phyloP scores from a whole-genome alignment of 169 alveolate genomes.

The Plasmodium reichenowi region DNA sequence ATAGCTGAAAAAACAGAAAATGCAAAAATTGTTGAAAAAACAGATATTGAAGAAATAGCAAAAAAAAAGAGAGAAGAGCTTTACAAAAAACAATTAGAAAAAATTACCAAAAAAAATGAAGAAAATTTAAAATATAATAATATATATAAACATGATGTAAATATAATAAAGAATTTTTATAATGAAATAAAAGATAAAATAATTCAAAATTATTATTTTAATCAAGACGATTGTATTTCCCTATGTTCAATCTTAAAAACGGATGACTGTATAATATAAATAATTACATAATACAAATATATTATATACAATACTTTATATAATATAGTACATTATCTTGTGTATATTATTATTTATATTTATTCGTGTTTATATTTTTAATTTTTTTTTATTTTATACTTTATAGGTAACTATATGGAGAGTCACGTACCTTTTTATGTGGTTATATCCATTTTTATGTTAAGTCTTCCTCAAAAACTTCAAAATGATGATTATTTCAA shows the following conservation, averaged over 20 bases:
- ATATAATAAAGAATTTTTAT: slow-evolving; percentile 35
- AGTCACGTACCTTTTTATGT: slow-evolving; percentile 71
- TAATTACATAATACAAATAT: background rate
- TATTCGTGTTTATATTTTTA: background rate
- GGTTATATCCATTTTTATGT: slow-evolving; percentile 35
- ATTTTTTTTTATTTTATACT: background rate
- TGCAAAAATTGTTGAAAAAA: slow-evolving; percentile 73
- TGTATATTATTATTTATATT: background rate
- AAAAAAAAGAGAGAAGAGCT: slow-evolving; percentile 64
- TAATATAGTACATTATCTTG: background rate
- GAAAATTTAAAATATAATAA: slow-evolving; percentile 55
- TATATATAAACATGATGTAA: slow-evolving; percentile 46
- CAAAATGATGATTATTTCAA: slow-evolving; percentile 29
- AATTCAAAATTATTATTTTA: slow-evolving; percentile 6
- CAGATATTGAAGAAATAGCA: slow-evolving; percentile 60
- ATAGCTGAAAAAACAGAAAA: slow-evolving; percentile 77
- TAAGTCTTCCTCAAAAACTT: slow-evolving; percentile 52
- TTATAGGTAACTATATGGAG: slow-evolving; percentile 69
- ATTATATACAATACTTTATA: slow-evolving; percentile 11
- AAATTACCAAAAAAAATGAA: slow-evolving; percentile 69
- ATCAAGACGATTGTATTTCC: slow-evolving; percentile 27
- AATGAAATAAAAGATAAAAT: slow-evolving; percentile 26
- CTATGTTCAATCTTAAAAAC: slow-evolving; percentile 36
- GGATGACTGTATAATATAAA: slow-evolving; percentile 38
- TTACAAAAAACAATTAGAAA: slow-evolving; percentile 53